Conservation (phyloP, 768 basidiomycete species). For the Rubroboletus pulcherrimus region DNA sequence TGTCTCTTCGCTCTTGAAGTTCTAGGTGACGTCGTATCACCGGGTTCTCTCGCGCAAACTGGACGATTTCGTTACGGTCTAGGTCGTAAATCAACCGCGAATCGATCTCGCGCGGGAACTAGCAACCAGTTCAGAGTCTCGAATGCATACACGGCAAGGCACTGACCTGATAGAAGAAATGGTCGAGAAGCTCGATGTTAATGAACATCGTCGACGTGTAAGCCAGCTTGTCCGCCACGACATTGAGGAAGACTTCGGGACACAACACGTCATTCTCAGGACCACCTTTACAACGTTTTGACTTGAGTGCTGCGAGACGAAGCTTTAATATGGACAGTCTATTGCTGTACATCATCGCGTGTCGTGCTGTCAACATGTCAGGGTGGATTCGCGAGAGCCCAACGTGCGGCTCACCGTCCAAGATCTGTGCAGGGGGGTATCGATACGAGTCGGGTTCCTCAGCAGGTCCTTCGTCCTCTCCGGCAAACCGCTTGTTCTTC, state of each 20-base stretch:
- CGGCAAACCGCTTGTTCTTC: slow-evolving; percentile 48
- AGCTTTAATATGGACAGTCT: slow-evolving; percentile 81
- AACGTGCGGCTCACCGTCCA: slow-evolving; percentile 66
- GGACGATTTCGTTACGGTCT: slow-evolving; percentile 83
- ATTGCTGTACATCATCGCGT: slow-evolving; percentile 86
- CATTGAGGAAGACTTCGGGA: slow-evolving; percentile 94
- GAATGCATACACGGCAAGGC: not conserved
- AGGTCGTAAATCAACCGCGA: slow-evolving; percentile 88
- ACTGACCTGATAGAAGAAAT: slow-evolving; percentile 95
- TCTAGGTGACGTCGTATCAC: slow-evolving; percentile 83
- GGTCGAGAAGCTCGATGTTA: slow-evolving; percentile 95
- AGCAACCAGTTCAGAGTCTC: not conserved
- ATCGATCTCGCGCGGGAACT: slow-evolving; percentile 99
- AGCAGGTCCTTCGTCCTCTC: slow-evolving; percentile 34
- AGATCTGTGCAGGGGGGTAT: slow-evolving; percentile 86
- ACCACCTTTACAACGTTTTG: slow-evolving; percentile 82
- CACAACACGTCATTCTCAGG: slow-evolving; percentile 89
- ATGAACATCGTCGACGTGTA: slow-evolving; percentile 98
- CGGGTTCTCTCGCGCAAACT: slow-evolving; percentile 96
- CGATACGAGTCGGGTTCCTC: slow-evolving; percentile 71
- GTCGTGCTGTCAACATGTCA: slow-evolving; percentile 59
- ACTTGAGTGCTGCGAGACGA: slow-evolving; percentile 80
- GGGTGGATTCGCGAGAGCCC: not conserved
- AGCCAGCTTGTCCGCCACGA: slow-evolving; percentile 95
- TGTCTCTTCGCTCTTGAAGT: slow-evolving; percentile 94